Base-by-base conservation (phyloP, 1,284 basidiomycete genomes). In the Calocybe gambosa region DNA sequence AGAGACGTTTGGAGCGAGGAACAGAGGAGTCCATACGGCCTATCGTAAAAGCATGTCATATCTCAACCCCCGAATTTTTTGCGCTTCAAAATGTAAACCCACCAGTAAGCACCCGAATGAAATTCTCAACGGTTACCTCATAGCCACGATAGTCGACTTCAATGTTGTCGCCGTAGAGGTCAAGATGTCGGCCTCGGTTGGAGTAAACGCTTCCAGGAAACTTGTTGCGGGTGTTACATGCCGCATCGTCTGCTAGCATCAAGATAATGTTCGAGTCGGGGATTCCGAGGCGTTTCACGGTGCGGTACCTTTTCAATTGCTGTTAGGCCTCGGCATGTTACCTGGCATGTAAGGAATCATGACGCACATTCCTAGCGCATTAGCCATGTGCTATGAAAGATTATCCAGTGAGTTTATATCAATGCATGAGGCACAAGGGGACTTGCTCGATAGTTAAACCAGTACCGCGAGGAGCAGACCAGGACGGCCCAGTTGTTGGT, bases 401-500 rank as follows among this genome's bases (percentile, higher is more conserved):
- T 12, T 18, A 41, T 4, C 12, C 3, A 31, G 12, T 31, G 29
- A 31, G 29, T 13, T 8, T 31, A n/a, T 8, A 12, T 12, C 4
- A 31, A 12, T 39, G 29, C 31, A 37, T 13, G 16, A 23, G 34
- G n/a, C 13, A n/a, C 6, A 31, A 31, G n/a, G n/a, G n/a, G 25
- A 74, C 85, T 46, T 60, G 95, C 93, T 34, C 95, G 74, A 61
- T 99, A 37, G 64, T 99, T 99, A 76, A 99, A 98, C 94, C 94
- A 97, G 62, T 94, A 97, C 50, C 94, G 69, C 5, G 92, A 95
- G 0, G 96, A 78, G 59, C 90, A 94, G 1, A 98, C 93, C 19
- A 99, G 73, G 1, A 99, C 94, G 0, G 95, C 95, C 95, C 95
- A 99, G 64, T 99, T 99, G 62, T 98, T 99, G 1, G 95, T 94